Percentiles rank a stretch among this genome's conserved stretches.
Evolutionary conservation across 495 filamentous ascomycete species (phyloP).

Genomic region (Hypoxylon rickii): DNA sequence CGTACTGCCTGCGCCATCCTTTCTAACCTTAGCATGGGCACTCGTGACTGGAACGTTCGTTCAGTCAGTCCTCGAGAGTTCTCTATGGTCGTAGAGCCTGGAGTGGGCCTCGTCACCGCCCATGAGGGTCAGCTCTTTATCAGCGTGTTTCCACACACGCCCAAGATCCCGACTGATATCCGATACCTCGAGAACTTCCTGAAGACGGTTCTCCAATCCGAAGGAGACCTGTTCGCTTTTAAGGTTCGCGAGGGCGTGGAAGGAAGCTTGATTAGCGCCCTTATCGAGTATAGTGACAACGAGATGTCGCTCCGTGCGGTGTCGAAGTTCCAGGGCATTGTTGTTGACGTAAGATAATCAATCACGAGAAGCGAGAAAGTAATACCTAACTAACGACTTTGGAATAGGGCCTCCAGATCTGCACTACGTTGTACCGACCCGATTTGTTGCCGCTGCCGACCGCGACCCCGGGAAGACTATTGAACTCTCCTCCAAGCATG

Average conservation of each 20-base stretch:
- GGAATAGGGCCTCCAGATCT: constrained; percentile 35
- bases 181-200: constrained; percentile 49
- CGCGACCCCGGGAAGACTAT: not conserved
- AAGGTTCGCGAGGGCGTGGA: constrained; percentile 42
- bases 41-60: constrained; percentile 54
- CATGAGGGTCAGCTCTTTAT: constrained; percentile 59
- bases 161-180: constrained; percentile 18
- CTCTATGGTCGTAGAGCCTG: constrained; percentile 29
- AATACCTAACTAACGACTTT: constrained; percentile 12
- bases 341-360: constrained; percentile 52
- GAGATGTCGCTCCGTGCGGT: constrained; percentile 42
- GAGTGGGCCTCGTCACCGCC: constrained; percentile 35
- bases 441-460: constrained; percentile 10
- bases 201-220: constrained; percentile 51
- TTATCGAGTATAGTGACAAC: constrained; percentile 62
- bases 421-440: constrained; percentile 31
- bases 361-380: too few species aligned
- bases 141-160: constrained; percentile 41
- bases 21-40: constrained; percentile 47
- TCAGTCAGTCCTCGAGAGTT: constrained; percentile 55
- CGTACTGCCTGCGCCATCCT: constrained; percentile 57
- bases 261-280: constrained; percentile 43
- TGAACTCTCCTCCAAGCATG: constrained; percentile 1
- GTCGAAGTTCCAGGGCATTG: constrained; percentile 48
- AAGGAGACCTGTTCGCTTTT: constrained; percentile 61